Evolutionary conservation across 495 filamentous ascomycete species (phyloP), one percentile per base, ranked within the genome.

Genomic region (Choiromyces venosus): DNA sequence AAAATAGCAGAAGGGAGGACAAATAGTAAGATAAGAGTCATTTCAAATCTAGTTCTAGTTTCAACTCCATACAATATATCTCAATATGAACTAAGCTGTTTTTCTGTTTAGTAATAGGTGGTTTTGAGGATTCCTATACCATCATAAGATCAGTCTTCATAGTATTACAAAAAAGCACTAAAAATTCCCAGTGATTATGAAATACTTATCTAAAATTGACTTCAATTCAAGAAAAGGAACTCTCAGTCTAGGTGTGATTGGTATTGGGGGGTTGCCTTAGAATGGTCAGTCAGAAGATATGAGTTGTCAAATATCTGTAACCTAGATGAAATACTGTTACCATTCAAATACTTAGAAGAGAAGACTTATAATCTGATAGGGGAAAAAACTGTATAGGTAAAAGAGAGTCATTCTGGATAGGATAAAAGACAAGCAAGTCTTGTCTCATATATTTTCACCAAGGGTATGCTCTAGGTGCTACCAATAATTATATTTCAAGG

Each of bases 161-260:
- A 68, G 52, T 19, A 69, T 68, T 33, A 74, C 69, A 69, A 71
- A 18, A 74, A 74, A 66, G 65, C 72, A 33, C 69, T 69, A 37
- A 64, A 66, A 65, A 42, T 72, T 12, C 66, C 68, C 0, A 35
- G 69, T 7, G 66, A 77, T 4, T 70, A 77, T 37, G 36, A 37
- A 7, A 44, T 33, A 16, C 19, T 68, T 18, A 52, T 74, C 4
- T 39, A 74, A 33, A 77, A 52, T 35, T 74, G 65, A 44, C 37
- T 74, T 36, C 29, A 36, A 10, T 76, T 74, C 38, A 74, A 76
- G 42, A 2, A 21, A 39, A 18, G n/a, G 10, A 67, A 65, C 52
- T 67, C 61, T 18, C 29, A 70, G 70, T 21, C 12, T 18, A 18
- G 29, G 2, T 39, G 39, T 14, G 39, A 71, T 8, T 35, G 33